Evolutionary conservation across 305 asterid species (phyloP).

Genomic region (Fraxinus sp.): DNA sequence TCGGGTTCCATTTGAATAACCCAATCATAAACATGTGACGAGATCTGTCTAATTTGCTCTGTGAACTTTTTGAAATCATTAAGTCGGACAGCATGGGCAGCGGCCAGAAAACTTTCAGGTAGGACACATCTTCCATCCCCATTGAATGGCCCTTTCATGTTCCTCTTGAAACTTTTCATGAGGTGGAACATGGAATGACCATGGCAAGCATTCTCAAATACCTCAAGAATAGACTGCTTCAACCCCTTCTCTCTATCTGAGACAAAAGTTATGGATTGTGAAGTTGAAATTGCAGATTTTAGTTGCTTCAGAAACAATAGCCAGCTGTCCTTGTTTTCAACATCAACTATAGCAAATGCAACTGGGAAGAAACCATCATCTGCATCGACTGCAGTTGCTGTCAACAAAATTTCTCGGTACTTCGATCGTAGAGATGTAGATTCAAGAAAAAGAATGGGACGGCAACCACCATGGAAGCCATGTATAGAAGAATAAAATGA

Average conservation of each 20-base stretch:
- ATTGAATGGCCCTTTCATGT: conserved; percentile 70
- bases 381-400: conserved; percentile 82
- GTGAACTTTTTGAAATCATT: conserved; percentile 51
- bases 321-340: conserved; percentile 69
- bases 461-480: conserved; percentile 67
- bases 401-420: conserved; percentile 65
- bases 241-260: conserved; percentile 76
- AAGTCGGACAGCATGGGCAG: conserved; percentile 69
- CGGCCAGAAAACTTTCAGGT: conserved; percentile 63
- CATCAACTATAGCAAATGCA: conserved; percentile 74
- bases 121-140: conserved; percentile 80
- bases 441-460: conserved; percentile 85
- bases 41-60: conserved; percentile 73
- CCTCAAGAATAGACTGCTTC: conserved; percentile 44
- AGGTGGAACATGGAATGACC: conserved; percentile 85
- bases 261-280: conserved; percentile 64
- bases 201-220: conserved; percentile 59
- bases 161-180: conserved; percentile 72
- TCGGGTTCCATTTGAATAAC: conserved; percentile 62
- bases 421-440: conserved; percentile 66
- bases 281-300: conserved; percentile 54
- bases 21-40: conserved; percentile 75
- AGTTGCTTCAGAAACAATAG: conserved; percentile 81
- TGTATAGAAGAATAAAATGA: conserved; percentile 55
- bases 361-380: conserved; percentile 84